phyloP scores from a whole-genome alignment of 1,284 basidiomycete genomes.

The Ustilago vetiveriae region DNA sequence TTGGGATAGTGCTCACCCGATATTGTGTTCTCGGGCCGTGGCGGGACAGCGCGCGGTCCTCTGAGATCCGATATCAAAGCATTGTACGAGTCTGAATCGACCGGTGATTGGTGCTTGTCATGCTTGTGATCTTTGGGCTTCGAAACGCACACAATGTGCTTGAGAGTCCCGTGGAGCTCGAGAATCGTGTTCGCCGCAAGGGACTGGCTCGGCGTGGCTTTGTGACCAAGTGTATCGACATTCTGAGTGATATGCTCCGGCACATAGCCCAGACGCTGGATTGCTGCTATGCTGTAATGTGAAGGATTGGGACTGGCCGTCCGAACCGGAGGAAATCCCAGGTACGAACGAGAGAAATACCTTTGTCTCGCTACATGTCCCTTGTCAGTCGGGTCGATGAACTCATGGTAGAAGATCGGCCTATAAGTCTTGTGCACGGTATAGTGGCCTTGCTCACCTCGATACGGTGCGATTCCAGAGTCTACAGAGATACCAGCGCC shows the following conservation, averaged over 20 bases:
- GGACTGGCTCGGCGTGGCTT: conserved; percentile 51
- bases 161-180: conserved; percentile 63
- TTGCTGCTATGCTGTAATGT: conserved; percentile 62
- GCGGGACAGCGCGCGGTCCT: conserved; percentile 32
- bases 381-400: conserved; percentile 43
- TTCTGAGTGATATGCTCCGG: conserved; percentile 64
- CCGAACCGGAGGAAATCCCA: conserved; percentile 62
- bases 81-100: conserved; percentile 25
- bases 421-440: conserved; percentile 61
- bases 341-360: conserved; percentile 65
- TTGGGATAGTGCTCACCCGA: conserved; percentile 45
- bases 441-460: conserved; percentile 63
- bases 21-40: conserved; percentile 38
- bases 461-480: conserved; percentile 65
- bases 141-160: conserved; percentile 31
- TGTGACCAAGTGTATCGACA: conserved; percentile 65
- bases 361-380: conserved; percentile 56
- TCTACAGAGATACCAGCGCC: conserved; percentile 66
- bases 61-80: conserved; percentile 32
- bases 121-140: conserved; percentile 3
- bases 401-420: conserved; percentile 66
- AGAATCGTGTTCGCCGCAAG: conserved; percentile 55
- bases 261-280: conserved; percentile 58
- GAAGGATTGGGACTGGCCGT: conserved; percentile 61
- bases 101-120: neutral